These are phyloP conservation scores for Lasiosphaeria hispida DNA, from an alignment of 495 filamentous ascomycete species.

Conservation along the genomic window DNA sequence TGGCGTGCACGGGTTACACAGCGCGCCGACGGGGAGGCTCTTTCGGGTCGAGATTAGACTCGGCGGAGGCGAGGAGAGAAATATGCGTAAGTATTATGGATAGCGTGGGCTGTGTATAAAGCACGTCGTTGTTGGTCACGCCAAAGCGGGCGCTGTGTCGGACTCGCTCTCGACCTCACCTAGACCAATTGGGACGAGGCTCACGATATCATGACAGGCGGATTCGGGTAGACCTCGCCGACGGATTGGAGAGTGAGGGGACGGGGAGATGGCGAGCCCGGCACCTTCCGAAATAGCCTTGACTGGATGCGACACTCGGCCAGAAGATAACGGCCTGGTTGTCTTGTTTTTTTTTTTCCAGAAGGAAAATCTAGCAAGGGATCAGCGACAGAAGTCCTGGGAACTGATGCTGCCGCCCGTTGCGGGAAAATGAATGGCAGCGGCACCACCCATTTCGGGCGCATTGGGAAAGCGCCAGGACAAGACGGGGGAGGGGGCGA, in stretches of 20 bases:
- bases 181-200: constrained; percentile 26
- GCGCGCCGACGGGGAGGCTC: constrained; percentile 2
- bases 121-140: constrained; percentile 10
- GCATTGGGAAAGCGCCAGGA: constrained; percentile 31
- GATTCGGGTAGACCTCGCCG: constrained; percentile 7
- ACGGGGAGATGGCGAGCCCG: constrained; percentile 4
- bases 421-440: constrained; percentile 33
- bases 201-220: constrained; percentile 38
- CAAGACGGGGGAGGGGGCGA: constrained; percentile 17
- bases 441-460: constrained; percentile 22
- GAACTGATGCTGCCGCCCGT: constrained; percentile 20
- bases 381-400: constrained; percentile 22
- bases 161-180: constrained; percentile 27
- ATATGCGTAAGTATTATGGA: constrained; percentile 5
- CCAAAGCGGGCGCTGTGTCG: constrained; percentile 15
- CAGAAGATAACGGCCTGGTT: neutral
- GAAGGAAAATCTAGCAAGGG: constrained; percentile 8
- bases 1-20: constrained; percentile 15
- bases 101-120: neutral
- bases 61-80: neutral
- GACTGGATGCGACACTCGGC: neutral
- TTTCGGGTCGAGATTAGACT: neutral
- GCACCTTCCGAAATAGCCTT: neutral
- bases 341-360: neutral
- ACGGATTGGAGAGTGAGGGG: constrained; percentile 8